Evolutionary conservation across 169 alveolate genomes (phyloP).

Genomic region (Besnoitia besnoiti): DNA sequence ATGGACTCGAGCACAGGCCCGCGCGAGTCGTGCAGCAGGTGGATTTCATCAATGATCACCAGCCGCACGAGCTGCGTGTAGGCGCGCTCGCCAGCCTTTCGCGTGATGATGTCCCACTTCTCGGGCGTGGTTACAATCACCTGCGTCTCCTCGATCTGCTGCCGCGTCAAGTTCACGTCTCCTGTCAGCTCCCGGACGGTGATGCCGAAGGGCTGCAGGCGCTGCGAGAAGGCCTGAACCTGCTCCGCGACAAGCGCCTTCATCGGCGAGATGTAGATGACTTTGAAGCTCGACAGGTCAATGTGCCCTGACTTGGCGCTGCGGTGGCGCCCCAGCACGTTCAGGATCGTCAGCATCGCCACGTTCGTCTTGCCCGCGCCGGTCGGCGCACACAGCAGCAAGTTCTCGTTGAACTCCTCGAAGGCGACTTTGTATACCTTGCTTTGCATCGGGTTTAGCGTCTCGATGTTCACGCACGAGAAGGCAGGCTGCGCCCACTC

Average conservation of each 20-base stretch:
- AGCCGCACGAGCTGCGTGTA: slow-evolving; percentile 94
- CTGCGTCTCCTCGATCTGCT: slow-evolving; percentile 97
- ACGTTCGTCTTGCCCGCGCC: slow-evolving; percentile 99
- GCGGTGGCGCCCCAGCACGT: slow-evolving; percentile 84
- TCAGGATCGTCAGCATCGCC: slow-evolving; percentile 97
- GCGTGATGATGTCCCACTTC: slow-evolving; percentile 99
- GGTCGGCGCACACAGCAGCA: slow-evolving; percentile 99
- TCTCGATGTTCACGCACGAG: slow-evolving; percentile 77
- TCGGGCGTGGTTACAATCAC: slow-evolving; percentile 99
- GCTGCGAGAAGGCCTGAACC: slow-evolving; percentile 68
- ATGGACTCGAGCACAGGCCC: slow-evolving; percentile 99
- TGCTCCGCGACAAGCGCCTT: slow-evolving; percentile 98
- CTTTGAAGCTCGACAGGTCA: slow-evolving; percentile 90
- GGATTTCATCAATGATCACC: slow-evolving; percentile 99
- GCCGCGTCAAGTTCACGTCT: slow-evolving; percentile 81
- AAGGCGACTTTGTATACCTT: slow-evolving; percentile 94
- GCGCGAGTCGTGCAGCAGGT: slow-evolving; percentile 98
- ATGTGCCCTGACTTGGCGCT: slow-evolving; percentile 60
- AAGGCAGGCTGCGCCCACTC: slow-evolving; percentile 96
- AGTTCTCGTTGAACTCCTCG: slow-evolving; percentile 91
- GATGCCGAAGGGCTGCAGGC: slow-evolving; percentile 70
- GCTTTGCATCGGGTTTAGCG: slow-evolving; percentile 95
- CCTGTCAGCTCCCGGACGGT: slow-evolving; percentile 71
- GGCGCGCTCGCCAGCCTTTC: slow-evolving; percentile 95
- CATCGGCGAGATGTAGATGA: slow-evolving; percentile 99